Evolutionary conservation across 2,329 filamentous ascomycete genomes (phyloP).

Genomic region (Dryadomyces quercus-mongolicae): DNA sequence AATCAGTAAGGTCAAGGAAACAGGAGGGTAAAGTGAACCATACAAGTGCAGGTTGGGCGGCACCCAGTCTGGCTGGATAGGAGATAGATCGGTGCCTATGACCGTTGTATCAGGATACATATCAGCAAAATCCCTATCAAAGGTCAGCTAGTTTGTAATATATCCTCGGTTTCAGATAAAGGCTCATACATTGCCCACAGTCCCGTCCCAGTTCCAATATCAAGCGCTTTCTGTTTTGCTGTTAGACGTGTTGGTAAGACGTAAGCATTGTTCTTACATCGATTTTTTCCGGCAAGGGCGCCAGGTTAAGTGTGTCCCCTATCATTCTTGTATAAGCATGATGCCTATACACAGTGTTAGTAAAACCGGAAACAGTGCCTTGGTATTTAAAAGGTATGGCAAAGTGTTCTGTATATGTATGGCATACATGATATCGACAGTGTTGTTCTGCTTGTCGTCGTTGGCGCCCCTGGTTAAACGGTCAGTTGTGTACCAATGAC

Average conservation of each 20-base stretch:
- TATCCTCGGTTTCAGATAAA: no score
- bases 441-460: not conserved
- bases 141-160: not conserved
- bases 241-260: not conserved
- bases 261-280: not conserved
- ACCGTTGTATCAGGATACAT: not conserved
- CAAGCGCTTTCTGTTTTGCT: not conserved
- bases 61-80: not conserved
- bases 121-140: not conserved
- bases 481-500: no score
- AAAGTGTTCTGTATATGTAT: not conserved
- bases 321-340: not conserved
- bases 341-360: not conserved
- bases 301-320: not conserved
- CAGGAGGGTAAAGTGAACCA: not conserved
- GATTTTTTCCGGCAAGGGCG: not conserved
- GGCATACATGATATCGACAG: not conserved
- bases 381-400: no score
- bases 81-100: not conserved
- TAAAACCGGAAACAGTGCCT: no score
- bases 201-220: not conserved
- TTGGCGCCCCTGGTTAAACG: not conserved
- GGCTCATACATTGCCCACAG: not conserved
- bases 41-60: not conserved
- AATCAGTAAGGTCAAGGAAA: no score